Evolutionary conservation across 371 early-diverging fungal genomes (phyloP), one percentile per base, ranked within the genome.

Genomic region (Syncephalastrum racemosum): DNA sequence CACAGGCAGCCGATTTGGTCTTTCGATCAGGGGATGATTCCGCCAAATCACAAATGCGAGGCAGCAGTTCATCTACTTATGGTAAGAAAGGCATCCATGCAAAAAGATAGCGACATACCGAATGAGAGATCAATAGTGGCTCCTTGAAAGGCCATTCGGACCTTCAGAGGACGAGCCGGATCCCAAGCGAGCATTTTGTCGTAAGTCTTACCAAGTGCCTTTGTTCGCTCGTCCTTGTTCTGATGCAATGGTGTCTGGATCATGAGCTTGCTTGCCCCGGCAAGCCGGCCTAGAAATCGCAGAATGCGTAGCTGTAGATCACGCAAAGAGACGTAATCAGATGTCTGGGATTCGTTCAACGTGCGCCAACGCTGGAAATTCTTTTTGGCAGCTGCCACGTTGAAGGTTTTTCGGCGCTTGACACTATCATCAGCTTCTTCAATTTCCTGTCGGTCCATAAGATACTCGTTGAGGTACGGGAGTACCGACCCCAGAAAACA

Each of bases 1-100:
- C 93, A 50, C 88, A 84, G 4, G 90, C 86, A 18, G 88, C 89
- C 0, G 88, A 79, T 57, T 91, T 91, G 44, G 85, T 81, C 60
- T 89, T 79, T 25, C 93, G 68, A 45, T 90, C 86, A 2, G 90
- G 82, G 0, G 91, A 88, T 27, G 73, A 76, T 61, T 90, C 90
- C 0, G 92, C 88, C 13, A 91, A 66, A 20, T 89, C 86, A 24
- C 88, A 78, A 16, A 93, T 82, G 1, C 89, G 77, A 6, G 93
- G 91, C 2, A 93, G 66, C 39, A 89, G 68, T 42, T 90, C 88
- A 59, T 90, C 93, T 84, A 64, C 4, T 1, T 1, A 54, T 39
- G 8, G 46, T 14, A 8, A 55, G 16, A 36, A 50, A 27, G 2
- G 19, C 16, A 46, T 3, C 16, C 10, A 39, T 46, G 7, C 8